Percentiles rank a stretch among this genome's conserved stretches.
phyloP scores from a whole-genome alignment of 148 eudicot species.

The Cornus kousa region DNA sequence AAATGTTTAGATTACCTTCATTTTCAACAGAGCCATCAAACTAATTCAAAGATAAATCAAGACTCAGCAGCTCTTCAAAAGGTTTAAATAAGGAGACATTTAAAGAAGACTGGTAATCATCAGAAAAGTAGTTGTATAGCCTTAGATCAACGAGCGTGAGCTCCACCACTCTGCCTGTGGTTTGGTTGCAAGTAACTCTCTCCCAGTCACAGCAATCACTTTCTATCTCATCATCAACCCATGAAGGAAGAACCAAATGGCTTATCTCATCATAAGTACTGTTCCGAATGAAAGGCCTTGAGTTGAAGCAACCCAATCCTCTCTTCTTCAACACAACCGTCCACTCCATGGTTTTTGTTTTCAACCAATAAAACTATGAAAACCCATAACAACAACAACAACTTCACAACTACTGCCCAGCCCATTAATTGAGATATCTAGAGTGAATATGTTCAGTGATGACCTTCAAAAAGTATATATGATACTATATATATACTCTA shows the following conservation, averaged over 20 bases:
- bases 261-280: not conserved
- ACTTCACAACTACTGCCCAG: no score
- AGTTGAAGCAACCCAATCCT: not conserved
- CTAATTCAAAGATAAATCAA: not conserved
- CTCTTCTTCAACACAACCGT: not conserved
- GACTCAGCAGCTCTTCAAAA: not conserved
- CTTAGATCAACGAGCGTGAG: no score
- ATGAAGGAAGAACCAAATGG: not conserved
- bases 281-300: not conserved
- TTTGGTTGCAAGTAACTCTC: no score
- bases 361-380: not conserved
- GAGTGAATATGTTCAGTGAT: no score
- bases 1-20: not conserved
- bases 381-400: no score
- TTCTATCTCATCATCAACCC: not conserved
- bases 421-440: no score
- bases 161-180: no score
- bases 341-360: not conserved
- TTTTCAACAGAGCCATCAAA: not conserved
- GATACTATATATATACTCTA: no score
- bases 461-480: no score
- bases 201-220: not conserved
- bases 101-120: no score
- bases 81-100: not conserved
- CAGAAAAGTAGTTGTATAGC: no score